Conservation (phyloP, 2,329 filamentous ascomycete genomes). For the Nigrograna mackinnonii region DNA sequence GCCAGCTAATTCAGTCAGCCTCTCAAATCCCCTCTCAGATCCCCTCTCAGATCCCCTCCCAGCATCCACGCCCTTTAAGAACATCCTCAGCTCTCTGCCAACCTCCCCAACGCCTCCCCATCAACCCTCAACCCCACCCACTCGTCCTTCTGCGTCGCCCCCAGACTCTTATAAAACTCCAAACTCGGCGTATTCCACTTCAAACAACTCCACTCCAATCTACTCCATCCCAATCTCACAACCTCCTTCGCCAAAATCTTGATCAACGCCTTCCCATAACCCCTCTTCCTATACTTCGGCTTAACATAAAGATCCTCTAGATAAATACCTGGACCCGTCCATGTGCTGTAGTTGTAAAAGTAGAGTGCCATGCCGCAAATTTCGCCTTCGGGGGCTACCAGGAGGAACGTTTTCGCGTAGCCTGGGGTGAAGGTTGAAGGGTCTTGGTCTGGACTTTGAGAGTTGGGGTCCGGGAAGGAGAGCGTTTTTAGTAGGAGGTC, state of each 20-base stretch:
- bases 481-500: slow-evolving; percentile 74
- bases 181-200: slow-evolving; percentile 94
- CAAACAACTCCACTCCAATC: slow-evolving; percentile 88
- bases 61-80: too few species aligned
- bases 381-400: slow-evolving; percentile 49
- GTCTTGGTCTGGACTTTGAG: slow-evolving; percentile 25
- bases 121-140: slow-evolving; percentile 80
- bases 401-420: slow-evolving; percentile 76
- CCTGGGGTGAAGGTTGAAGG: slow-evolving; percentile 51
- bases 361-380: slow-evolving; percentile 83
- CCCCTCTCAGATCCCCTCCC: too few species aligned
- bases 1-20: too few species aligned
- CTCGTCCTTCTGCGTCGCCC: slow-evolving; percentile 68
- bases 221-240: slow-evolving; percentile 68
- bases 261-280: slow-evolving; percentile 79
- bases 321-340: slow-evolving; percentile 89
- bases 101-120: slow-evolving; percentile 63
- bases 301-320: slow-evolving; percentile 92
- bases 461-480: slow-evolving; percentile 65
- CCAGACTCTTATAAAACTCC: slow-evolving; percentile 72
- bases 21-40: too few species aligned
- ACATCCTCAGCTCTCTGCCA: too few species aligned
- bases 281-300: slow-evolving; percentile 69
- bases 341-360: slow-evolving; percentile 96
- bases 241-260: slow-evolving; percentile 80